Base-by-base conservation (phyloP, 108 stramenopile genomes). In the Fistulifera pelliculosa region DNA sequence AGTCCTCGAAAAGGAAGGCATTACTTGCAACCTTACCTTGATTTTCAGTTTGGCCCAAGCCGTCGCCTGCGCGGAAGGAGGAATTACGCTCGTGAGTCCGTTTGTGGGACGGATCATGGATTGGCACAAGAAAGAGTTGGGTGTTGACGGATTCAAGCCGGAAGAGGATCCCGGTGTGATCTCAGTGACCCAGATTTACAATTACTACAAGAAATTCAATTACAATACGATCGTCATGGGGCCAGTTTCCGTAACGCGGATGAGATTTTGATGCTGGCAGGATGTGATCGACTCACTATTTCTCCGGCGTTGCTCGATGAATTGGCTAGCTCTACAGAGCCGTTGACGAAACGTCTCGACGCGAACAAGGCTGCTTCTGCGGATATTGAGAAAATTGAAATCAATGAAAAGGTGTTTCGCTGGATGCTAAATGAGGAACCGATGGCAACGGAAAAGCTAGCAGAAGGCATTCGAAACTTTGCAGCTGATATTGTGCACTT, bases 101-200 rank as follows among this genome's bases (percentile, higher is more conserved):
- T 99, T 99, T 71, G 98, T 99, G 0, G 99, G 99, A 21, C 85
- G 99, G 31, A 98, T 99, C 71, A 81, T 93, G 83, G 99, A 99
- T 67, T 99, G 90, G 92, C 74, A 95, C 85, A 95, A 95, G 62
- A 88, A 85, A 58, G 68, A 71, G n/a, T 57, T 66, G 31, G 87
- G 85, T 12, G 81, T 89, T 18, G 68, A 74, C 28, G 73, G 62
- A 47, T 97, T 81, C 69, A 62, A 69, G 13, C 70, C 91, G 12
- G 56, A 61, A 11, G 94, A 96, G 39, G 99, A 99, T 71, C 97
- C 97, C 11, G 99, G 99, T 49, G 96, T 98, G 38, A 24, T 75
- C n/a, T 77, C 73, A n/a, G 97, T 98, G 8, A 77, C 77, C 16
- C 62, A 81, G 31, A 98, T 99, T 64, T 98, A 95, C 82, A 91